Percentiles rank a stretch among this genome's conserved stretches.
These are phyloP conservation scores for Vararia minispora DNA, from an alignment of 768 basidiomycete species.

Conservation along the genomic window DNA sequence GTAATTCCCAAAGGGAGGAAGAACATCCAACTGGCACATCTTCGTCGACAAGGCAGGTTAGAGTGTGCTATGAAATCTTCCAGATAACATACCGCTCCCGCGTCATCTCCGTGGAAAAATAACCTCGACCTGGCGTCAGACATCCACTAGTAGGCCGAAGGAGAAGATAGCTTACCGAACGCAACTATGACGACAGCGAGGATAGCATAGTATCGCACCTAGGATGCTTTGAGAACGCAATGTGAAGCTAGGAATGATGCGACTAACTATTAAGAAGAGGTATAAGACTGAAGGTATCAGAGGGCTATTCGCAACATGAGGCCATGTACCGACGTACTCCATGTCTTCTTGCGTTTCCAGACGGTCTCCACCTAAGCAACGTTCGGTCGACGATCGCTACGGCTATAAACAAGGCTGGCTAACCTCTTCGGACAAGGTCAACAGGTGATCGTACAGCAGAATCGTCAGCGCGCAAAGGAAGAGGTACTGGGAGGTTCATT, in stretches of 20 bases:
- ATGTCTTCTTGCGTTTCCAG: slow-evolving; percentile 14
- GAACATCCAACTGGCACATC: slow-evolving; percentile 11
- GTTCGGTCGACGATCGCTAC: no score
- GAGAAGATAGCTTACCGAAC: slow-evolving; percentile 5
- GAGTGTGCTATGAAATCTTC: background rate
- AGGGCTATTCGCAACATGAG: background rate
- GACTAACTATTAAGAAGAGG: slow-evolving; percentile 9
- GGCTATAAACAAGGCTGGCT: background rate
- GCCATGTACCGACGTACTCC: slow-evolving; percentile 3
- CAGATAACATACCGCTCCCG: slow-evolving; percentile 9
- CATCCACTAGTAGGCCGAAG: background rate
- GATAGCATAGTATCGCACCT: slow-evolving; percentile 12
- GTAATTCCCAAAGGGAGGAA: slow-evolving; percentile 13
- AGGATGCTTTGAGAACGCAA: background rate
- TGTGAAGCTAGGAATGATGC: background rate
- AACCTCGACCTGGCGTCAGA: slow-evolving; percentile 1
- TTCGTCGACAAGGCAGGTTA: background rate
- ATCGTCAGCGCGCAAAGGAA: slow-evolving; percentile 9
- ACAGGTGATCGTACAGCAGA: slow-evolving; percentile 11
- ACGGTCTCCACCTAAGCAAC: slow-evolving; percentile 8
- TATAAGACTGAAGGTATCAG: slow-evolving; percentile 6
- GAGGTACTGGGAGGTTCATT: slow-evolving; percentile 9
- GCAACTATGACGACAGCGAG: slow-evolving; percentile 8
- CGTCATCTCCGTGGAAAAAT: slow-evolving; percentile 11
- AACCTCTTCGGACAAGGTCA: slow-evolving; percentile 11